A percentile compares a stretch with the other conserved stretches of the same genome.
Conservation (phyloP, 768 basidiomycete genomes). For the Kondoa malvinella region DNA sequence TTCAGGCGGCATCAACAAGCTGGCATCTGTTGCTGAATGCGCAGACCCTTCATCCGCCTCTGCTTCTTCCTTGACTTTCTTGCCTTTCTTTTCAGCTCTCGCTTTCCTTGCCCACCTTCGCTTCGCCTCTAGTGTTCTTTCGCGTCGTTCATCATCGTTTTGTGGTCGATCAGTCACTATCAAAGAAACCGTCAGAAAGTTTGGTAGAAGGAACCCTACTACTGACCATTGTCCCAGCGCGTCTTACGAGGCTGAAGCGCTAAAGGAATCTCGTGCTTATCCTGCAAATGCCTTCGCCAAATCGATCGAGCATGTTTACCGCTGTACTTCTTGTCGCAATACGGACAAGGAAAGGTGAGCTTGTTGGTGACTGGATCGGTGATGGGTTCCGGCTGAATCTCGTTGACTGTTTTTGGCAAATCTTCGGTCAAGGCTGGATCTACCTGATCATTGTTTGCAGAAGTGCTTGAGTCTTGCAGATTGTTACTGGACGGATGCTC, state of each 20-base stretch:
- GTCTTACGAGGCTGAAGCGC: constrained; percentile 33
- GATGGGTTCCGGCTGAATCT: constrained; percentile 12
- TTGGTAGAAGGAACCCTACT: background rate
- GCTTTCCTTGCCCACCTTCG: constrained; percentile 34
- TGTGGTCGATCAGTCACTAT: constrained; percentile 33
- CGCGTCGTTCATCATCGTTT: constrained; percentile 30
- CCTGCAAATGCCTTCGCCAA: constrained; percentile 34
- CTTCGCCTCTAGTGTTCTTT: constrained; percentile 31
- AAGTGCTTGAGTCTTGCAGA: background rate
- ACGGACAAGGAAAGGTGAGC: constrained; percentile 24
- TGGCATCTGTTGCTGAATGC: background rate
- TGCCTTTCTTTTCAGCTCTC: constrained; percentile 23
- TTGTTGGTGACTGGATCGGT: constrained; percentile 11
- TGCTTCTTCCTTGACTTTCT: no score
- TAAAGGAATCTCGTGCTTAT: constrained; percentile 35
- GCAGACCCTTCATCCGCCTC: background rate
- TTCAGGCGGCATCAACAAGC: background rate
- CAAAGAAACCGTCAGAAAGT: background rate
- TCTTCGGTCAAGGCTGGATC: background rate
- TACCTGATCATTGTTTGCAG: background rate
- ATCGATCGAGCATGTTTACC: constrained; percentile 35
- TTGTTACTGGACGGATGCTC: background rate
- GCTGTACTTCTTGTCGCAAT: constrained; percentile 35
- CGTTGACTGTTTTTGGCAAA: constrained; percentile 1
- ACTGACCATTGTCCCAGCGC: constrained; percentile 35